phyloP scores from a whole-genome alignment of 495 filamentous ascomycete species.

The Darksidea phi region DNA sequence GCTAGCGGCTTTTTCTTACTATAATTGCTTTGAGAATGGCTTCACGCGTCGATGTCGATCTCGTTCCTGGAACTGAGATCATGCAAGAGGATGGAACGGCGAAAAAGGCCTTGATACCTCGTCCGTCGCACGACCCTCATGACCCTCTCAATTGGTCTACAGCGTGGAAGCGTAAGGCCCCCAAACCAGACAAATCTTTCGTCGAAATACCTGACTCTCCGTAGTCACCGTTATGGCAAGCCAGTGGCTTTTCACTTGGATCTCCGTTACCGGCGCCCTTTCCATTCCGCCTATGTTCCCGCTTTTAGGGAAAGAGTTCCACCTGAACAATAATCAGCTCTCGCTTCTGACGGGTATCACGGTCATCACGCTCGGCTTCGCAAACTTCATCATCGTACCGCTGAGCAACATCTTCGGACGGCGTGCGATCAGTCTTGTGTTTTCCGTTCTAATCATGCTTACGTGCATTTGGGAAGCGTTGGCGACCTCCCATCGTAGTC shows the following conservation, averaged over 20 bases:
- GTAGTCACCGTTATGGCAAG: constrained; percentile 49
- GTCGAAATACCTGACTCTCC: constrained; percentile 55
- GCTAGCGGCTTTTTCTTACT: too few species aligned
- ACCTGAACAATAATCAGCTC: constrained; percentile 50
- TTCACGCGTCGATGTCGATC: constrained; percentile 43
- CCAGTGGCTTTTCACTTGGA: constrained; percentile 50
- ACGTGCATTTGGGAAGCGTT: constrained; percentile 33
- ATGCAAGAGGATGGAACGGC: constrained; percentile 52
- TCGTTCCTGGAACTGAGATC: constrained; percentile 62
- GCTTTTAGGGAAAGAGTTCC: constrained; percentile 56
- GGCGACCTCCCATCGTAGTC: constrained; percentile 49
- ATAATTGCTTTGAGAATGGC: background rate
- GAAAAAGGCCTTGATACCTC: constrained; percentile 60
- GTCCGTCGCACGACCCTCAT: constrained; percentile 61
- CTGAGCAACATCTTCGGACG: constrained; percentile 59
- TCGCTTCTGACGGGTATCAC: constrained; percentile 60
- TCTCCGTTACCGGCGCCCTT: constrained; percentile 56
- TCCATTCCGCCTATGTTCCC: constrained; percentile 53
- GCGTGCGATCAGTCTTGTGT: constrained; percentile 56
- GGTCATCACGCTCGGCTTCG: constrained; percentile 63
- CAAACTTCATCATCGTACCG: constrained; percentile 58
- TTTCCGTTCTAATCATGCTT: constrained; percentile 51
- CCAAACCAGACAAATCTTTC: constrained; percentile 53
- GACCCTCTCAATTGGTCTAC: constrained; percentile 63
- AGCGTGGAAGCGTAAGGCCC: constrained; percentile 58